A percentile compares a stretch with the other conserved stretches of the same genome.
Conservation (phyloP, 73 alveolate species). For the Paramecium caudatum region DNA sequence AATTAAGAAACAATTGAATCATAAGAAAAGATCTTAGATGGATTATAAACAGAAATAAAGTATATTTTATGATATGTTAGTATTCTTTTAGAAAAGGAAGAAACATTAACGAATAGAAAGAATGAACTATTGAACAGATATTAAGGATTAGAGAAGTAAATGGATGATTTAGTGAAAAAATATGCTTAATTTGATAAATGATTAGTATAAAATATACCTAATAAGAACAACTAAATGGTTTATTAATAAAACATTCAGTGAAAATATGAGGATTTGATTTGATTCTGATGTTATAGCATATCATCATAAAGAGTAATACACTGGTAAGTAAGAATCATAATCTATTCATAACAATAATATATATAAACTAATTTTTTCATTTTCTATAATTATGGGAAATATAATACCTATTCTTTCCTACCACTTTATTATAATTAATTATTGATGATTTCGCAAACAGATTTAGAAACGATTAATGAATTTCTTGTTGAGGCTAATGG, state of each 20-base stretch:
- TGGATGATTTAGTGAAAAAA: conserved; percentile 63
- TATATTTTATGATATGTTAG: not conserved
- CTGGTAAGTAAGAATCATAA: conserved; percentile 50
- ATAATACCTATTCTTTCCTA: not conserved
- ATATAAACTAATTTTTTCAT: not conserved
- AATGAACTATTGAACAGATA: conserved; percentile 56
- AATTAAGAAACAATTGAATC: conserved; percentile 58
- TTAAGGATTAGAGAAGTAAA: conserved; percentile 52
- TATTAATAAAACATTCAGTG: conserved; percentile 9
- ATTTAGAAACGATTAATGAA: not conserved
- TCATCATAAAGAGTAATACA: not conserved
- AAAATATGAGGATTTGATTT: conserved; percentile 15
- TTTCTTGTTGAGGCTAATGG: conserved; percentile 35
- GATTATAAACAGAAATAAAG: conserved; percentile 48
- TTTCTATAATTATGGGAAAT: not conserved
- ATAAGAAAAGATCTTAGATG: conserved; percentile 25
- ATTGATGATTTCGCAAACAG: conserved; percentile 26
- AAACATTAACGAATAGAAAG: conserved; percentile 27
- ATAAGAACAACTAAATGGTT: conserved; percentile 14
- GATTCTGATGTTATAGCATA: conserved; percentile 36
- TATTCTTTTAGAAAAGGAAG: conserved; percentile 39
- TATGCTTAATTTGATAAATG: conserved; percentile 61
- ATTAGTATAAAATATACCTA: not conserved
- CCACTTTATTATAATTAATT: not conserved
- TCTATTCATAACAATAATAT: not conserved